These are phyloP conservation scores for Globisporangium nagaii DNA, from an alignment of 352 stramenopile genomes.

Conservation along the genomic window DNA sequence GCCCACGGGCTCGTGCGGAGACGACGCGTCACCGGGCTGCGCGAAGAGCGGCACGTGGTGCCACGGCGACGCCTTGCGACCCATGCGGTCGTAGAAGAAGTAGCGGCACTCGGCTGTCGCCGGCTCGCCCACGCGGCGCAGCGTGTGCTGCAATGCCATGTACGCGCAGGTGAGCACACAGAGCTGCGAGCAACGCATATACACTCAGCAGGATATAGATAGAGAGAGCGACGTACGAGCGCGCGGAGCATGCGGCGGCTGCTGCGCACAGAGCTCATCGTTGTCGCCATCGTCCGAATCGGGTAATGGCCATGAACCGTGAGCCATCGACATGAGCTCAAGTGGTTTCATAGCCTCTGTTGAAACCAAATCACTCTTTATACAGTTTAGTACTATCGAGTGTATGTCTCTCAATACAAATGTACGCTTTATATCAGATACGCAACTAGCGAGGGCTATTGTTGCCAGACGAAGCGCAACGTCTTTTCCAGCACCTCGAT, in stretches of 20 bases:
- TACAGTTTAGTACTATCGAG: too few species aligned
- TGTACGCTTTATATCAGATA: too few species aligned
- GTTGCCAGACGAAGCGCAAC: too few species aligned
- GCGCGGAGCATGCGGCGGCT: background rate
- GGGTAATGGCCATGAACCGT: too few species aligned
- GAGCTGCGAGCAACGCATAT: background rate
- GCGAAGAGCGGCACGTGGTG: conserved; percentile 90
- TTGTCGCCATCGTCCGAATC: background rate
- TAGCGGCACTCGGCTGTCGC: conserved; percentile 77
- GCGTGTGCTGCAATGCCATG: conserved; percentile 41
- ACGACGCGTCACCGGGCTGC: conserved; percentile 15
- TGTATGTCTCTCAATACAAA: too few species aligned
- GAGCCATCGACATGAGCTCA: too few species aligned
- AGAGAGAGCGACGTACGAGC: background rate
- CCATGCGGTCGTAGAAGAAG: conserved; percentile 73
- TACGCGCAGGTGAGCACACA: background rate
- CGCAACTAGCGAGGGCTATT: too few species aligned
- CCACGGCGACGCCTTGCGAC: conserved; percentile 87
- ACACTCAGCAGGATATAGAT: background rate
- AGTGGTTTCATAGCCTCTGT: too few species aligned
- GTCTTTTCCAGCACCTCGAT: too few species aligned
- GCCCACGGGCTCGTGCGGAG: conserved; percentile 23
- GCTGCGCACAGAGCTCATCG: background rate
- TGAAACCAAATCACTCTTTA: too few species aligned
- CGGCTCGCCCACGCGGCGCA: conserved; percentile 45